Conservation (phyloP, 177 flowering plant species). For the Vitis hybrid region DNA sequence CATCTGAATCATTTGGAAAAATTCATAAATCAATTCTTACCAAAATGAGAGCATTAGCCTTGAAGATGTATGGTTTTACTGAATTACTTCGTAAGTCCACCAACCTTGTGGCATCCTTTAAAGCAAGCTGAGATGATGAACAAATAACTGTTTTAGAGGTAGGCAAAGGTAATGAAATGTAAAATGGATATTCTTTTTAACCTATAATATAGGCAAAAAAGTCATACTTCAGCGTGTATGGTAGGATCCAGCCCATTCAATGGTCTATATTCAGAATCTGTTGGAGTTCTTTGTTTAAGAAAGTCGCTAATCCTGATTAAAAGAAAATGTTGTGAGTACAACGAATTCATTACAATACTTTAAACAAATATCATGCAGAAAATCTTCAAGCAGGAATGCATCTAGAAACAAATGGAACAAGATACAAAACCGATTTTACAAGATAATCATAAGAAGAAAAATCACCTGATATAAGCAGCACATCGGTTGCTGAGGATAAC, state of each 20-base stretch:
- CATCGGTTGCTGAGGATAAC: constrained; percentile 76
- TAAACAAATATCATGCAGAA: background rate
- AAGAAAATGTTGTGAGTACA: constrained; percentile 8
- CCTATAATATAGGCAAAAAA: constrained; percentile 3
- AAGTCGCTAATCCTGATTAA: constrained; percentile 65
- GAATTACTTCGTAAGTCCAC: constrained; percentile 47
- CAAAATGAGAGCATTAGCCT: constrained; percentile 78
- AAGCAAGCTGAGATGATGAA: constrained; percentile 67
- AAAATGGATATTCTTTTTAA: background rate
- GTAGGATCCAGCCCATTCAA: constrained; percentile 91
- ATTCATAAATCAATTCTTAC: constrained; percentile 37
- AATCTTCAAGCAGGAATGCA: background rate
- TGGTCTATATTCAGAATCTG: constrained; percentile 75
- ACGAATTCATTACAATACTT: background rate
- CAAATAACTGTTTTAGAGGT: background rate
- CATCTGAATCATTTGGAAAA: too few species aligned
- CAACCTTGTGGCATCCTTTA: constrained; percentile 94
- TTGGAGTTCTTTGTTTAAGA: constrained; percentile 62
- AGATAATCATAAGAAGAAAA: background rate
- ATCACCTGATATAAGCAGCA: constrained; percentile 74
- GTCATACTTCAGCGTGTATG: constrained; percentile 81
- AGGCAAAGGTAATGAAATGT: background rate
- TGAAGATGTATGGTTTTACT: constrained; percentile 59
- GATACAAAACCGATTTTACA: background rate
- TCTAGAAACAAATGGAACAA: background rate